These are phyloP conservation scores for Solanum pennellii DNA, from an alignment of 257 asterid species.

Conservation along the genomic window DNA sequence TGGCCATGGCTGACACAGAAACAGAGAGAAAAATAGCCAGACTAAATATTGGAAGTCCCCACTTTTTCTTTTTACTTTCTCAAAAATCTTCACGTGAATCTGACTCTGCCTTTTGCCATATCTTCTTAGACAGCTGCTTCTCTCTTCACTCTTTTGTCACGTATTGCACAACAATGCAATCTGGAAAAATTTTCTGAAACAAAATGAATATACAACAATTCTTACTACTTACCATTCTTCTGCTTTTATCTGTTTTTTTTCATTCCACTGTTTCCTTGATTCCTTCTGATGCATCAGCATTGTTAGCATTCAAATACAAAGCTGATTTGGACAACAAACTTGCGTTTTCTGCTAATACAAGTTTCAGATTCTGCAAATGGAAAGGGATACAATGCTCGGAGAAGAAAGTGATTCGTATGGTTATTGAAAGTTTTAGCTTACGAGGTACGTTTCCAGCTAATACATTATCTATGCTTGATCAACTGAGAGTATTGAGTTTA, in stretches of 20 bases:
- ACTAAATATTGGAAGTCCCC: background rate
- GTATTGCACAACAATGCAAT: background rate
- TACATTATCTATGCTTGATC: conserved; percentile 35
- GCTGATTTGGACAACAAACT: conserved; percentile 42
- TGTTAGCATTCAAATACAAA: conserved; percentile 54
- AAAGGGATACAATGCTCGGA: conserved; percentile 40
- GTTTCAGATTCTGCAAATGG: conserved; percentile 56
- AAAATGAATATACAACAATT: background rate
- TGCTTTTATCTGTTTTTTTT: background rate
- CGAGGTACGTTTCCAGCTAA: conserved; percentile 46
- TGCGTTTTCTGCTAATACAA: conserved; percentile 15
- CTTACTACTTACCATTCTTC: background rate
- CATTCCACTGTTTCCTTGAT: background rate
- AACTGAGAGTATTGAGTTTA: conserved; percentile 65
- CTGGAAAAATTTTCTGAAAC: background rate
- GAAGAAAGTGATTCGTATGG: conserved; percentile 30
- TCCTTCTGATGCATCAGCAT: conserved; percentile 42
- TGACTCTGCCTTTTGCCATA: conserved; percentile 18
- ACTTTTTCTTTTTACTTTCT: background rate
- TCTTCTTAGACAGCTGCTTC: conserved; percentile 20
- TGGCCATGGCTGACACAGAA: background rate
- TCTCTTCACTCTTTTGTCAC: conserved; percentile 17
- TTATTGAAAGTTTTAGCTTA: conserved; percentile 29
- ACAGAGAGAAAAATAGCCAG: background rate
- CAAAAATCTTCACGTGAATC: conserved; percentile 48